Evolutionary conservation across 106 monocot species (phyloP).

Genomic region (Amphibolis antarctica): DNA sequence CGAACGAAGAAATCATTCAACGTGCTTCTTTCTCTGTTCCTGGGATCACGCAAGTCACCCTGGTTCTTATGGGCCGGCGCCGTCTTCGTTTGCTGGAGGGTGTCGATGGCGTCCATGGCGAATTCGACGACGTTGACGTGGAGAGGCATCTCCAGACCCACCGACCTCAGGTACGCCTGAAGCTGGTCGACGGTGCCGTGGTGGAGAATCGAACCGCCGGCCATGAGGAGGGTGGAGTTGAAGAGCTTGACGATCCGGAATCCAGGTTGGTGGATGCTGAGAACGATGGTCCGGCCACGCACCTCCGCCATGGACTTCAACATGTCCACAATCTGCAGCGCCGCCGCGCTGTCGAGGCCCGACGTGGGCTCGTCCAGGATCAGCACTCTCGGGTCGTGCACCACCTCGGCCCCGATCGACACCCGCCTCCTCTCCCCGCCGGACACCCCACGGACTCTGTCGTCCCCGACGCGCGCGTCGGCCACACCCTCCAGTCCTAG

Average conservation of each 20-base stretch:
- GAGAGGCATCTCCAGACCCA: conserved; percentile 35
- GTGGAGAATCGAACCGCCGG: conserved; percentile 48
- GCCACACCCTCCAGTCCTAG: conserved; percentile 55
- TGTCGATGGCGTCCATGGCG: conserved; percentile 58
- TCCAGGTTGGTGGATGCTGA: conserved; percentile 93
- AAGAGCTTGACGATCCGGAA: conserved; percentile 67
- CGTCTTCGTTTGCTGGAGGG: conserved; percentile 25
- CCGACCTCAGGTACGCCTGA: conserved; percentile 19
- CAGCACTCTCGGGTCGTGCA: conserved; percentile 75
- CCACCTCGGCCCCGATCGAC: conserved; percentile 78
- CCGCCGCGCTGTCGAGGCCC: conserved; percentile 74
- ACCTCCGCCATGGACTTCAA: conserved; percentile 66
- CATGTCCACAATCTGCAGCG: conserved; percentile 45
- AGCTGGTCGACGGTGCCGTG: conserved; percentile 57
- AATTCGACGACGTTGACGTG: conserved; percentile 81
- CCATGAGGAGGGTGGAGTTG: conserved; percentile 50
- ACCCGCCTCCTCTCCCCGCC: conserved; percentile 86
- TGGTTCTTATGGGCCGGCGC: conserved; percentile 24
- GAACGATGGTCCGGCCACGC: conserved; percentile 63
- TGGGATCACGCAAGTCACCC: not conserved
- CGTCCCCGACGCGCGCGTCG: conserved; percentile 24
- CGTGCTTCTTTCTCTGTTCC: not conserved
- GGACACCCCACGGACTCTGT: conserved; percentile 28
- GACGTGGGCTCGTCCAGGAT: conserved; percentile 94
- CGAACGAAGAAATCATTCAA: not conserved